Evolutionary conservation across 768 basidiomycete species (phyloP).

Genomic region (Cystobasidium onofrii): DNA sequence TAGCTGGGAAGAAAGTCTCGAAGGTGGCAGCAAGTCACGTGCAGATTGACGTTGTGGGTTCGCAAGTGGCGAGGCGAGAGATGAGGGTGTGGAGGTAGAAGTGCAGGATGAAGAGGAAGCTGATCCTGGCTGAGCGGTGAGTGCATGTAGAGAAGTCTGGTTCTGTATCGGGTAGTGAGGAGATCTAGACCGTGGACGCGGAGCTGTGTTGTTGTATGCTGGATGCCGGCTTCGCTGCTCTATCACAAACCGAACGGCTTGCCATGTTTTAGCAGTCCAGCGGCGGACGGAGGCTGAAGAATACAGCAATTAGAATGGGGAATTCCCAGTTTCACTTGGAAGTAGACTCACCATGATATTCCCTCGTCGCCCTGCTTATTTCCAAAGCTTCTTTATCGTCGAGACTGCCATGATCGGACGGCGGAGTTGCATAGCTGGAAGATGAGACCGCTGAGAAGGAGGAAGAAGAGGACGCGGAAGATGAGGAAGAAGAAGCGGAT

Average conservation of each 20-base stretch:
- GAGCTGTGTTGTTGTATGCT: neutral
- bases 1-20: neutral
- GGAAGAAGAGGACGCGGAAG: neutral
- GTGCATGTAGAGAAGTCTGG: neutral
- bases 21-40: neutral
- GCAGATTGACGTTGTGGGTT: neutral
- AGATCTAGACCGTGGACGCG: neutral
- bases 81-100: neutral
- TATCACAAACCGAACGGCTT: neutral
- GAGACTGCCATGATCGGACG: neutral
- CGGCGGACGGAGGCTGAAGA: neutral
- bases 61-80: neutral
- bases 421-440: neutral
- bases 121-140: neutral
- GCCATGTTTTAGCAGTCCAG: neutral
- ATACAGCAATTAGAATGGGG: neutral
- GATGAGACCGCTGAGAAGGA: conserved; percentile 1
- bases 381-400: neutral
- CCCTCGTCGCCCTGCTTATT: neutral
- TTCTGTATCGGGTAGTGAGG: neutral
- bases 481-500: neutral
- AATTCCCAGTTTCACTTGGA: neutral
- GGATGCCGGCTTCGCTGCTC: conserved; percentile 1
- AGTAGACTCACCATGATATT: conserved; percentile 6
- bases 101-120: neutral